Evolutionary conservation across 2,329 filamentous ascomycete species (phyloP), one percentile per base, ranked within the genome.

Genomic region (Diaporthe capsici): DNA sequence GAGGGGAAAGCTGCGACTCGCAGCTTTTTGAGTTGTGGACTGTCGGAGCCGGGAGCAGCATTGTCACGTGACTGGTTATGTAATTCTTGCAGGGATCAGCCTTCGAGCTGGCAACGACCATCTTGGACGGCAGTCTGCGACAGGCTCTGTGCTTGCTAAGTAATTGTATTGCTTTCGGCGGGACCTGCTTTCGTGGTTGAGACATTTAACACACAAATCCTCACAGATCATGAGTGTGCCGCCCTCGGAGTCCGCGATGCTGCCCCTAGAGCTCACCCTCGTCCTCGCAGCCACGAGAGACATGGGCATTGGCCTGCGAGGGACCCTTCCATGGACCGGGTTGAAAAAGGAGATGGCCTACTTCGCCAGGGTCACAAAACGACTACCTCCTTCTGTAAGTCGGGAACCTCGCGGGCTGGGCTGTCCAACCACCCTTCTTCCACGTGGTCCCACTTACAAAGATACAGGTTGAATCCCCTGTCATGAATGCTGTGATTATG

Each of bases 261-360:
- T 81, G 75, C 80, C 84, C 65, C 82, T 86, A 72, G 92, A 95
- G 79, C 87, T 98, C 72, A 98, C 95, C n/a, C 90, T 98, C 80
- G 94, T 98, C 84, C 95, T 98, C 80, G 96, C 95, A n/a, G 93
- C 96, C 25, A 98, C 96, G n/a, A 92, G 93, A 71, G 91, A 88
- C 80, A 94, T 98, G 88, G 97, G 97, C 82, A 98, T 99, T 81
- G 97, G 97, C 76, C 89, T 91, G 63, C 88, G 89, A 76, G 95
- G 95, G 76, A 90, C 88, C 4, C 91, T 99, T 73, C 97, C 97
- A 5, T 99, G 97, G 97, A 94, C 93, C 0, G 93, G 94, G 58
- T 90, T 98, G 47, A 94, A 92, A 84, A 92, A 94, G 78, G 97
- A 99, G 85, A 98, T 99, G 95, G 92, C 92, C 53, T 98, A 98